Evolutionary conservation across 495 filamentous ascomycete species (phyloP).

Genomic region (Penicillium maclennaniae): DNA sequence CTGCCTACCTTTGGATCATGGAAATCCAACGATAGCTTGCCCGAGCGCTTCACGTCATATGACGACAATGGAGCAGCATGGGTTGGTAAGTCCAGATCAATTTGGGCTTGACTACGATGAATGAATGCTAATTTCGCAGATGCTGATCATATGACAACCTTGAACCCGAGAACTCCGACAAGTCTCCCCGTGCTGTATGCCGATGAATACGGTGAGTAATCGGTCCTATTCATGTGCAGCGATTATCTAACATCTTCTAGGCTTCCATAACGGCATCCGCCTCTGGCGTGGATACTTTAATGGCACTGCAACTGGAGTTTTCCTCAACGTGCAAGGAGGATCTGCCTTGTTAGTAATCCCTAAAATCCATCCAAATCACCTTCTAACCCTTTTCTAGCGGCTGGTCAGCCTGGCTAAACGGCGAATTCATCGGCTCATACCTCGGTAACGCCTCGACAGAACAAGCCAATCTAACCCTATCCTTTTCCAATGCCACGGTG

Average conservation of each 20-base stretch:
- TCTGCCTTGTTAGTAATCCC: constrained; percentile 43
- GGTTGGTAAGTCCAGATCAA: constrained; percentile 39
- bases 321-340: constrained; percentile 59
- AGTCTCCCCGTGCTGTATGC: constrained; percentile 55
- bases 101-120: background rate
- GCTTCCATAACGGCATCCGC: constrained; percentile 63
- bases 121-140: constrained; percentile 33
- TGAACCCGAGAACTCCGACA: constrained; percentile 57
- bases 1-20: constrained; percentile 57
- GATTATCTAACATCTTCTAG: constrained; percentile 15
- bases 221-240: background rate
- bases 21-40: constrained; percentile 65
- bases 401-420: constrained; percentile 53
- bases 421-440: constrained; percentile 50
- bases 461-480: constrained; percentile 29
- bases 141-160: constrained; percentile 51
- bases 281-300: constrained; percentile 69
- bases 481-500: constrained; percentile 45
- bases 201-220: constrained; percentile 55
- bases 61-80: constrained; percentile 57
- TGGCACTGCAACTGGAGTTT: constrained; percentile 51
- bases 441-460: constrained; percentile 46
- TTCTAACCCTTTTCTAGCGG: constrained; percentile 32
- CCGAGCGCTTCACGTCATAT: constrained; percentile 58
- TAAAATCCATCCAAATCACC: background rate